A percentile compares a stretch with the other conserved stretches of the same genome.
phyloP scores from a whole-genome alignment of 1,139 yeast species.

The Saccharomyces hybrid region DNA sequence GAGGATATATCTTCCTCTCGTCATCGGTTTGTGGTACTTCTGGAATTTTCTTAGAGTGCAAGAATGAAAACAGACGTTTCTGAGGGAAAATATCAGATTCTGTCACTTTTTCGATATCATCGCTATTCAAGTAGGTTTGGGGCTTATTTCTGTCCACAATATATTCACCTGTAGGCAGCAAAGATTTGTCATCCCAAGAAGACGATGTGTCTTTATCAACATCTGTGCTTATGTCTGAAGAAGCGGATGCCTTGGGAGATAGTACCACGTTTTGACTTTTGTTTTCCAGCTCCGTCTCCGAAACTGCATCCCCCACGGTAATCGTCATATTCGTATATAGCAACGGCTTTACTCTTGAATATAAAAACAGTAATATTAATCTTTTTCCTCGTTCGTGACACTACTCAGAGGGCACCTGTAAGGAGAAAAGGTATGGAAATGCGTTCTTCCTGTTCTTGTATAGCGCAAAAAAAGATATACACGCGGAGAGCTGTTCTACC shows the following conservation, averaged over 20 bases:
- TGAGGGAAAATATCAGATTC: constrained; percentile 33
- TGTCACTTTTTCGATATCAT: constrained; percentile 29
- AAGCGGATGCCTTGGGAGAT: not conserved
- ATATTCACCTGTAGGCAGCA: constrained; percentile 19
- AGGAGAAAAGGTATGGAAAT: not conserved
- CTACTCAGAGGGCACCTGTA: not conserved
- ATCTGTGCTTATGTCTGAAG: not conserved
- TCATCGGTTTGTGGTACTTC: constrained; percentile 44
- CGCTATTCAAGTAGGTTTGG: constrained; percentile 26
- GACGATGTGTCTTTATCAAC: not conserved
- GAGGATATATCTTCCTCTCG: constrained; percentile 43
- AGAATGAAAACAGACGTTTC: constrained; percentile 35
- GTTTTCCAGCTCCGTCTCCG: not conserved
- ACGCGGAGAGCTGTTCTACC: not conserved
- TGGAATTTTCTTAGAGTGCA: constrained; percentile 40
- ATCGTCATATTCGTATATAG: not conserved
- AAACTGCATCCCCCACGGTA: not conserved
- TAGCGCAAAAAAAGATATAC: not conserved
- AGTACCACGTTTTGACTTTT: not conserved
- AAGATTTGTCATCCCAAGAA: not conserved
- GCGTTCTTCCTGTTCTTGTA: not conserved
- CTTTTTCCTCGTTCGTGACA: not conserved
- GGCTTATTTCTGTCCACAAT: constrained; percentile 24
- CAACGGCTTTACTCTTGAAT: not conserved
- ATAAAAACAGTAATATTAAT: not conserved